A percentile compares a stretch with the other conserved stretches of the same genome.
These are phyloP conservation scores for Pelargonium citronellum DNA, from an alignment of 441 rosid species.

Conservation along the genomic window DNA sequence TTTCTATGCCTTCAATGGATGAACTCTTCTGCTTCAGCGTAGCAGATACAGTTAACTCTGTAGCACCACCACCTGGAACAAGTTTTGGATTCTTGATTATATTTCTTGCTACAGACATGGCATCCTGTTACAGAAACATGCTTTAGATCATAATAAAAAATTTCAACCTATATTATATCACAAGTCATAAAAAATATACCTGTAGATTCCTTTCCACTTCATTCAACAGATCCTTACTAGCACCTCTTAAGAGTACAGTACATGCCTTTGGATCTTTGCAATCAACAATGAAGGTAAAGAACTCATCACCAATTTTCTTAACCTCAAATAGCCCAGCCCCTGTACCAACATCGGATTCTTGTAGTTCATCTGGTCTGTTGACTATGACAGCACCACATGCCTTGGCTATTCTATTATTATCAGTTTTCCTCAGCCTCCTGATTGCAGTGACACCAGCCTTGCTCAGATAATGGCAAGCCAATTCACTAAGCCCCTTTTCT, in stretches of 20 bases:
- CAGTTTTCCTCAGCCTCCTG: constrained; percentile 81
- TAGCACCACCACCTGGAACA: constrained; percentile 89
- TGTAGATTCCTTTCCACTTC: constrained; percentile 96
- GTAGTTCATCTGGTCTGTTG: constrained; percentile 85
- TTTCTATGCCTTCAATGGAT: constrained; percentile 81
- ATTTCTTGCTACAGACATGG: constrained; percentile 90
- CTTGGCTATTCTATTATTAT: constrained; percentile 89
- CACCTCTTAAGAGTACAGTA: constrained; percentile 78
- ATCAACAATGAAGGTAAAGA: constrained; percentile 76
- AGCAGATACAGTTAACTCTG: constrained; percentile 83
- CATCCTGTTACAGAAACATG: constrained; percentile 50
- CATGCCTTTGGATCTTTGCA: constrained; percentile 95
- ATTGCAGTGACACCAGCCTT: constrained; percentile 95
- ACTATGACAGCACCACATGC: constrained; percentile 94
- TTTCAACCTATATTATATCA: not conserved
- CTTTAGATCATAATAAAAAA: constrained; percentile 18
- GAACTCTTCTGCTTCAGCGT: constrained; percentile 84
- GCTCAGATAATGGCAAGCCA: constrained; percentile 87
- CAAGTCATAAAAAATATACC: constrained; percentile 32
- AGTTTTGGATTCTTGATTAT: constrained; percentile 93
- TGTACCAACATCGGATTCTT: constrained; percentile 91
- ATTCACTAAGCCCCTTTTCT: constrained; percentile 91
- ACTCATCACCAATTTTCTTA: constrained; percentile 80
- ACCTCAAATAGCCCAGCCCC: constrained; percentile 93
- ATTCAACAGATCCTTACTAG: constrained; percentile 89